Evolutionary conservation across 805 yeast species (phyloP).

Genomic region (Cyberlindnera maclurae): DNA sequence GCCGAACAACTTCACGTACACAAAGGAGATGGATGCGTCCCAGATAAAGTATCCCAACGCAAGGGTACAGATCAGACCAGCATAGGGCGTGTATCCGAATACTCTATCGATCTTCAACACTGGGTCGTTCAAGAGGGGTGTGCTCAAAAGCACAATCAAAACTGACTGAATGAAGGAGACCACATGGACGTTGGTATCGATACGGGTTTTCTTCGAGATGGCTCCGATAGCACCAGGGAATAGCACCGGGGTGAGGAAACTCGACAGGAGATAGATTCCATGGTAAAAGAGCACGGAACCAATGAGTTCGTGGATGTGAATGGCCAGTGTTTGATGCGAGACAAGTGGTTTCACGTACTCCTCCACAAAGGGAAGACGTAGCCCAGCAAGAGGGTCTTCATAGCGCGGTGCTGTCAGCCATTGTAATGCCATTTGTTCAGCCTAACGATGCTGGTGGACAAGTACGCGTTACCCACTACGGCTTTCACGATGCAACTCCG

Average conservation of each 20-base stretch:
- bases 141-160: constrained; percentile 47
- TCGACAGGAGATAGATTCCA: constrained; percentile 19
- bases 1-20: constrained; percentile 57
- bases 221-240: constrained; percentile 18
- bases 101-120: constrained; percentile 40
- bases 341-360: constrained; percentile 21
- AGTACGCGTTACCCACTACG: too few relatives aligned
- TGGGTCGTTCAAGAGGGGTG: constrained; percentile 58
- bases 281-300: constrained; percentile 25
- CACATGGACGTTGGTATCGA: constrained; percentile 79
- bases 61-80: constrained; percentile 56
- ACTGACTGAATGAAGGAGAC: constrained; percentile 82
- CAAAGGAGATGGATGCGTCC: constrained; percentile 62
- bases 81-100: constrained; percentile 60
- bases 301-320: constrained; percentile 29
- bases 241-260: constrained; percentile 17
- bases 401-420: constrained; percentile 6
- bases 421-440: background rate
- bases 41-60: constrained; percentile 80
- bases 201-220: constrained; percentile 35
- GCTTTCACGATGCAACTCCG: too few relatives aligned
- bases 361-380: constrained; percentile 25
- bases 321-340: constrained; percentile 15
- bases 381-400: constrained; percentile 22
- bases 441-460: too few relatives aligned